A percentile compares a stretch with the other conserved stretches of the same genome.
phyloP scores from a whole-genome alignment of 768 basidiomycete species.

The Gymnopilus junonius region DNA sequence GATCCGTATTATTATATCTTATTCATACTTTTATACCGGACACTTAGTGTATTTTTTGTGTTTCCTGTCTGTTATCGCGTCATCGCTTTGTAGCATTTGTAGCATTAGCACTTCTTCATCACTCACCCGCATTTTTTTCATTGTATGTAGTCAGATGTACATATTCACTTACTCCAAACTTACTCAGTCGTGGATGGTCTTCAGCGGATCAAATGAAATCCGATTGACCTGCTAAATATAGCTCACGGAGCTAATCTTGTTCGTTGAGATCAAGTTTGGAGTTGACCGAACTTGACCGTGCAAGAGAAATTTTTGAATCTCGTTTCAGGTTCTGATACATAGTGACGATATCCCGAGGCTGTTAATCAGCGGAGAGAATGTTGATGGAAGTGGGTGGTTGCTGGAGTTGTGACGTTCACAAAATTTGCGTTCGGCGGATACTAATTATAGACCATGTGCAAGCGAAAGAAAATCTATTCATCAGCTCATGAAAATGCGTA shows the following conservation, averaged over 20 bases:
- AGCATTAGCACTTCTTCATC: not conserved
- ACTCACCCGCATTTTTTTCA: slow-evolving; percentile 1
- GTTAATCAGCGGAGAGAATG: not conserved
- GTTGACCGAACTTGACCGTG: slow-evolving; percentile 14
- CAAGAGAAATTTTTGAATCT: not conserved
- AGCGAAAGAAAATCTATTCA: not conserved
- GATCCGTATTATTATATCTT: not conserved
- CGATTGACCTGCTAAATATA: slow-evolving; percentile 5
- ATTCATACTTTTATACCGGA: not conserved
- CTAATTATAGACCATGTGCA: not conserved
- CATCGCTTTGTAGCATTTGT: slow-evolving; percentile 4
- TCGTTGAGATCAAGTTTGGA: slow-evolving; percentile 9
- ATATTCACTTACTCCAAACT: too few relatives aligned
- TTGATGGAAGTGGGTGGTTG: not conserved
- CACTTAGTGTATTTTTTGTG: not conserved
- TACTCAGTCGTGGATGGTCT: not conserved
- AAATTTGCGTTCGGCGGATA: not conserved
- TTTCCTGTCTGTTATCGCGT: not conserved
- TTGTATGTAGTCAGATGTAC: too few relatives aligned
- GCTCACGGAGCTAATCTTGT: not conserved
- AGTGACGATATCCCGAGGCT: not conserved
- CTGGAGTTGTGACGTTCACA: slow-evolving; percentile 3
- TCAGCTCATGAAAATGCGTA: not conserved
- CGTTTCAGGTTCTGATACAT: slow-evolving; percentile 4
- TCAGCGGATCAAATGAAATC: slow-evolving; percentile 14